These are phyloP conservation scores for Tetracladium setigerum DNA, from an alignment of 495 filamentous ascomycete species.

Conservation along the genomic window DNA sequence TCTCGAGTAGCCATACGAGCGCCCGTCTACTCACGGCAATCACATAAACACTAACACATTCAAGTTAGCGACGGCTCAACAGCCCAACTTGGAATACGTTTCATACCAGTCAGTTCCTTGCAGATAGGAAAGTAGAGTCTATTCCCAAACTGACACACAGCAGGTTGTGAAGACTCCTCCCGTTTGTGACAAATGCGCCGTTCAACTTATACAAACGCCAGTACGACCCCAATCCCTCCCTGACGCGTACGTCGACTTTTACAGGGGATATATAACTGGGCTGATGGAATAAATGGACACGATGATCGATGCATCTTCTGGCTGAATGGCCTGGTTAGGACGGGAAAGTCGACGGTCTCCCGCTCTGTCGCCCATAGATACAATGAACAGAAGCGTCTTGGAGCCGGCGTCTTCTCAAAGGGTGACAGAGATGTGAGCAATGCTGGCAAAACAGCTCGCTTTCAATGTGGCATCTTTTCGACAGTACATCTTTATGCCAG, in stretches of 20 bases:
- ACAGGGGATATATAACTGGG: slow-evolving; percentile 13
- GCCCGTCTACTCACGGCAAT: background rate
- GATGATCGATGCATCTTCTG: slow-evolving; percentile 23
- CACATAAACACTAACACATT: background rate
- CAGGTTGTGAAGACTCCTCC: background rate
- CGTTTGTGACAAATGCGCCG: no score
- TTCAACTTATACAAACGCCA: no score
- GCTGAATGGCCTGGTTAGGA: slow-evolving; percentile 21
- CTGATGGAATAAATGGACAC: background rate
- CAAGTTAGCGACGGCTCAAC: background rate
- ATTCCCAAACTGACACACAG: background rate
- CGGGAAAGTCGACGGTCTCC: slow-evolving; percentile 38
- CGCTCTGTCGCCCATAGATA: slow-evolving; percentile 23
- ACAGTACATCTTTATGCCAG: background rate
- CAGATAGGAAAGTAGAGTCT: background rate
- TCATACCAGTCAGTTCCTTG: background rate
- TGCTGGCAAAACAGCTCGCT: slow-evolving; percentile 1
- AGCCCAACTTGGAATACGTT: background rate
- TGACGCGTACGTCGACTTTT: slow-evolving; percentile 24
- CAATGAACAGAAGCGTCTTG: slow-evolving; percentile 1
- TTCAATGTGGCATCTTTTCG: background rate
- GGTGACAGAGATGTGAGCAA: slow-evolving; percentile 11
- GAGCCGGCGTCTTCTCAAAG: slow-evolving; percentile 8
- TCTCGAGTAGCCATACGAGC: background rate
- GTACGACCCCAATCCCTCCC: slow-evolving; percentile 19